phyloP scores from a whole-genome alignment of 768 basidiomycete species.

The Pleurotus platypus region DNA sequence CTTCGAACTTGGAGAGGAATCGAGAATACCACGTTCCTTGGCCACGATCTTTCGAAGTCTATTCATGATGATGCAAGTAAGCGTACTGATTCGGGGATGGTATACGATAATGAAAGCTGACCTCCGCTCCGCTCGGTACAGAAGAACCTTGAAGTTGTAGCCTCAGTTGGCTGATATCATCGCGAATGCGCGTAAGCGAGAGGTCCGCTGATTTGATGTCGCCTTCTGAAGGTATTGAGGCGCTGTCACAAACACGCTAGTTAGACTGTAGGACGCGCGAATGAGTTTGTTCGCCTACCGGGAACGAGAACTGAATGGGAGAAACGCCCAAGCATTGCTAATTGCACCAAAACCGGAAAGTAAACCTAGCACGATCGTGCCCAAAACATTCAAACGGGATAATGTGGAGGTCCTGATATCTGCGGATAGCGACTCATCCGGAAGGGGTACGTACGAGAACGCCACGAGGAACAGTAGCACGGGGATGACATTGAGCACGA shows the following conservation, averaged over 20 bases:
- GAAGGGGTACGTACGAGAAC: slow-evolving; percentile 68
- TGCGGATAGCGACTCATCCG: slow-evolving; percentile 36
- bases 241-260: slow-evolving; percentile 11
- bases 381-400: slow-evolving; percentile 68
- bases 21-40: slow-evolving; percentile 45
- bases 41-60: not conserved
- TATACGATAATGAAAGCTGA: slow-evolving; percentile 11
- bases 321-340: slow-evolving; percentile 59
- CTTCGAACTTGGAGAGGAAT: slow-evolving; percentile 47
- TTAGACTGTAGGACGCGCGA: not conserved
- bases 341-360: slow-evolving; percentile 80
- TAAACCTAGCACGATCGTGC: slow-evolving; percentile 74
- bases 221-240: slow-evolving; percentile 40
- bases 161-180: slow-evolving; percentile 45
- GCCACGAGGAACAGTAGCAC: slow-evolving; percentile 53
- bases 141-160: slow-evolving; percentile 21
- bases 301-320: slow-evolving; percentile 36
- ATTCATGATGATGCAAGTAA: slow-evolving; percentile 7
- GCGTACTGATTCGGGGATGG: too few relatives aligned
- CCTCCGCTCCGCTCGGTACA: slow-evolving; percentile 16
- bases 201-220: slow-evolving; percentile 55
- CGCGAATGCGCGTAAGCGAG: slow-evolving; percentile 55
- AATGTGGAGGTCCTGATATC: slow-evolving; percentile 46
- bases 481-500: slow-evolving; percentile 42
- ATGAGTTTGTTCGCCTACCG: slow-evolving; percentile 15